Evolutionary conservation across 2,329 filamentous ascomycete genomes (phyloP), one percentile per base, ranked within the genome.

Genomic region (Sporothrix pallida): DNA sequence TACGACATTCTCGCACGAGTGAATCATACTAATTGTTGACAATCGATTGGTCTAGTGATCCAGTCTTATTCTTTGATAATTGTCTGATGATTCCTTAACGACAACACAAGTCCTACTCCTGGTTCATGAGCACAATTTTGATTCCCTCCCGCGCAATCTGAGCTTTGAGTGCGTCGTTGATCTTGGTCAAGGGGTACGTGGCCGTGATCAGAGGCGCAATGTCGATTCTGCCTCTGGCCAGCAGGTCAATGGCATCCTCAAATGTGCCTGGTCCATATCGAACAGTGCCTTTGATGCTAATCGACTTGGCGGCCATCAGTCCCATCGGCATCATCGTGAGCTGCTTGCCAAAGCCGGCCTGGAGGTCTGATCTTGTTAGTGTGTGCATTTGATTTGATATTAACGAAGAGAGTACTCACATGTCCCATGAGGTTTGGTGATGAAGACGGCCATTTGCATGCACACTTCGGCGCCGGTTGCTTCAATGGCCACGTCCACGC

Each of bases 121-220:
- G 54, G 20, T 56, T 56, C 20, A 56, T 56, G 1, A 56, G 9
- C 9, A 26, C 20, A 56, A 56, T 26, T 9, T 56, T 56, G 54
- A 56, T 56, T 3, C 54, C 54, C 9, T 26, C 20, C 3, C 54
- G 54, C 3, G 54, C n/a, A 56, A 56, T 56, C n/a, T 56, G 54
- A 12, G 54, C 54, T 12, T 20, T 9, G 26, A 56, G 20, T 26
- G 54, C 54, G 9, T 56, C 54, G 20, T 26, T 20, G n/a, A 56
- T 56, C 54, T 56, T 56, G 8, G 54, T 56, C 54, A 56, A 26
- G 20, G 54, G 54, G 10, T 56, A 56, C 1, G 54, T 56, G 54
- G 54, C n/a, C 54, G 54, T 56, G 54, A 56, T 56, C 20, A 56
- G 54, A 23, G 54, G 54, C 12, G 54, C 54, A 26, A 56, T 56